Base-by-base conservation (phyloP, 768 basidiomycete species). In the Macrolepiota albuminosa region DNA sequence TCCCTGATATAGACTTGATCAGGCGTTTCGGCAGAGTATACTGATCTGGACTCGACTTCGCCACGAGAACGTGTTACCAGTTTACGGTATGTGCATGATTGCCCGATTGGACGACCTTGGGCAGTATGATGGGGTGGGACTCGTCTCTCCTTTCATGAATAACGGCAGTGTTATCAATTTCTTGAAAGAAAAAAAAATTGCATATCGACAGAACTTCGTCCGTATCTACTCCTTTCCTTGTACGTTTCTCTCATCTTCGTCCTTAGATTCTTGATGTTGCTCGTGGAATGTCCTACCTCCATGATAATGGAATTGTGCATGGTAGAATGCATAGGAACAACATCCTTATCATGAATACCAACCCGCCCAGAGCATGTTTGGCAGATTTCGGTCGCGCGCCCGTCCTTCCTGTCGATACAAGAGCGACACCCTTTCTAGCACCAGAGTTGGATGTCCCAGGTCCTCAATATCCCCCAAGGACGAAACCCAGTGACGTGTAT, bases 251-350 rank as follows among this genome's bases (percentile, higher is more conserved):
- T 37, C 26, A 37, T 18, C 11, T 21, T 29, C 13, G 11, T 39
- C 29, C 7, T 47, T 48, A 59, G 58, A 42, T 59, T 21, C 5
- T 48, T 4, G 58, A 52, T 34, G 37, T 54, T 26, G 58, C 53
- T n/a, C 21, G 9, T 7, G 58, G 58, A 10, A 49, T 73, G 46
- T 26, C 53, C 18, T 54, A 54, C 37, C 52, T 59, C 11, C 58
- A 59, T 6, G 53, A 48, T 7, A 54, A 39, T 18, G 58, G 29
- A 21, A 10, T 59, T 10, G 39, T 59, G 5, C 58, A 59, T 49
- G 53, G 58, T 4, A 34, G 37, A 26, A 54, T 59, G n/a, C 43
- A 54, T n/a, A n/a, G 46, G 9, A 4, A 14, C 31, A 54, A 59
- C 24, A 37, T 59, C n/a, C 58, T 59, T 29, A 8, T 59, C 1